Evolutionary conservation across 2,329 filamentous ascomycete genomes (phyloP), one percentile per base, ranked within the genome.

Genomic region (Sclerotinia subarctica): DNA sequence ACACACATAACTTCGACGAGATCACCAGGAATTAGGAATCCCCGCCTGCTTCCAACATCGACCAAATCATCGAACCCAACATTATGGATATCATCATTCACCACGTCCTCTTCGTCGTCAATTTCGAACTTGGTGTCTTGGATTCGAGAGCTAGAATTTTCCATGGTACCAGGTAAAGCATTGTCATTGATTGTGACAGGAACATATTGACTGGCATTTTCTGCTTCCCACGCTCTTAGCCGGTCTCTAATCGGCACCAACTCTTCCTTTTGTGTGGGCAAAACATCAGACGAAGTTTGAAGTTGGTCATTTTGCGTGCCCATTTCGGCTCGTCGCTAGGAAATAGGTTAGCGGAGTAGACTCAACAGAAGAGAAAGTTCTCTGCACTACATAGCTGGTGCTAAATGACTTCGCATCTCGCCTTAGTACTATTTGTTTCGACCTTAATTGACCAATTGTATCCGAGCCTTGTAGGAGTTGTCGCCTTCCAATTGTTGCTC

Each of bases 21-120:
- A 69, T 78, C 77, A 42, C 77, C 77, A 46, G 74, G 73, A 35
- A 76, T 60, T 17, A 78, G 69, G 58, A 77, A 78, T 51, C 68
- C 71, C 19, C 76, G 73, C 46, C 66, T 70, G 29, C 68, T 66
- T 10, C 76, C 75, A 71, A 77, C 68, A 71, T 85, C 82, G 15
- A 84, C 81, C n/a, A 85, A 77, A 70, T 85, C 83, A 49, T 82
- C 82, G 52, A 77, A 77, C 38, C 78, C 76, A 60, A 83, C 72
- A 57, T 79, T 78, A 8, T 78, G 73, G 26, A 75, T 71, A 44
- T 72, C 60, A 44, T 66, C 69, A n/a, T 71, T 66, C 49, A 56
- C 42, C 24, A 71, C 70, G 19, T 70, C 68, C 32, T 72, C 69
- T 64, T 76, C 65, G 69, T 76, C 64, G 70, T 66, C 54, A 46